Conservation (phyloP, 768 basidiomycete species). For the Hortiboletus flavorubellus region DNA sequence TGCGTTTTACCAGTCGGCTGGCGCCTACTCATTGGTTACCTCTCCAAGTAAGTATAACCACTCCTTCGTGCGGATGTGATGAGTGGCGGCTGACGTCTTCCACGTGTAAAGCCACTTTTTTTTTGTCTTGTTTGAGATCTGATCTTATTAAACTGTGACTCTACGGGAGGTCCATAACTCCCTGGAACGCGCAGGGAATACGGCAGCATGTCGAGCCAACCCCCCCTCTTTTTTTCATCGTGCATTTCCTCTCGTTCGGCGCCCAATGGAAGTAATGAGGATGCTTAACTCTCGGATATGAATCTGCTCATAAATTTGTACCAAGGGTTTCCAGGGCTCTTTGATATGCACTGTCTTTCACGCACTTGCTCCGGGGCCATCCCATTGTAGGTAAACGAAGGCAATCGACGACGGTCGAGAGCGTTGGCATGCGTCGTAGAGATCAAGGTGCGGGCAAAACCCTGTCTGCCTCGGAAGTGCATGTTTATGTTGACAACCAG, state of each 20-base stretch:
- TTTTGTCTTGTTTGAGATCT: slow-evolving; percentile 8
- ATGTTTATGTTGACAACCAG: slow-evolving; percentile 6
- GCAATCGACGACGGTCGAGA: not conserved
- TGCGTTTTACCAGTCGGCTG: not conserved
- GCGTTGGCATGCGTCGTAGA: not conserved
- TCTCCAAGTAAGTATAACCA: slow-evolving; percentile 1
- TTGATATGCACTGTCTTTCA: not conserved
- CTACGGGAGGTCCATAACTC: slow-evolving; percentile 9
- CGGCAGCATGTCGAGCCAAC: slow-evolving; percentile 9
- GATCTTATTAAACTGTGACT: slow-evolving; percentile 7
- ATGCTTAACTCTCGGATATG: not conserved
- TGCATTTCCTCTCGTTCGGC: not conserved
- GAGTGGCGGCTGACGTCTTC: slow-evolving; percentile 9
- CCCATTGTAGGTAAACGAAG: not conserved
- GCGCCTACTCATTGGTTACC: not conserved
- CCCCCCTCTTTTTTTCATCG: not conserved
- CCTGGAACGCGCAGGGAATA: not conserved
- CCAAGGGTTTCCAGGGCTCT: not conserved
- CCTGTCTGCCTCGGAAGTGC: not conserved
- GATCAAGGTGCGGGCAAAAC: not conserved
- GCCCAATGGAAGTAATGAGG: not conserved
- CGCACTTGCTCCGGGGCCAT: not conserved
- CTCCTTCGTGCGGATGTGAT: slow-evolving; percentile 4
- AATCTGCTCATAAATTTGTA: not conserved
- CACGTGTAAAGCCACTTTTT: slow-evolving; percentile 5